Conservation (phyloP, 1,284 basidiomycete genomes). For the Cutaneotrichosporon cyanovorans region DNA sequence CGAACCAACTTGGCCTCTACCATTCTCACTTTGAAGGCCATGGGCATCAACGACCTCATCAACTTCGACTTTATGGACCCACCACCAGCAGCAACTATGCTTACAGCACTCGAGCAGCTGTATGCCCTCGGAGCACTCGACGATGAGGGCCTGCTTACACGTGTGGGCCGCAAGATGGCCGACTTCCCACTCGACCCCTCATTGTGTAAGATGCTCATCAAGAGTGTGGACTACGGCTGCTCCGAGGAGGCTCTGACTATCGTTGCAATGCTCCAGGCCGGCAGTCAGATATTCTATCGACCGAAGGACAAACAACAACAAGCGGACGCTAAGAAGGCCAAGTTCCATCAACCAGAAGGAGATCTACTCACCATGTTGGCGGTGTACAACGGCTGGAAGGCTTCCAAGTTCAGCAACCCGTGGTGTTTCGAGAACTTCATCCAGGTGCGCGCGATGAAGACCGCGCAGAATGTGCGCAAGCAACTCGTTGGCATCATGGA, state of each 20-base stretch:
- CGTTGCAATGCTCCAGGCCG: slow-evolving; percentile 88
- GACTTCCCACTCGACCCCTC: slow-evolving; percentile 98
- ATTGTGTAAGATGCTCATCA: slow-evolving; percentile 95
- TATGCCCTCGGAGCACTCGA: slow-evolving; percentile 94
- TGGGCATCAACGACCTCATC: slow-evolving; percentile 97
- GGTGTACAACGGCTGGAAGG: slow-evolving; percentile 98
- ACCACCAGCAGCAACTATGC: slow-evolving; percentile 89
- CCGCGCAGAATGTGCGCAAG: slow-evolving; percentile 96
- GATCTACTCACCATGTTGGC: slow-evolving; percentile 91
- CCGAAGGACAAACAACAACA: slow-evolving; percentile 99
- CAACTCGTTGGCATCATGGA: slow-evolving; percentile 99
- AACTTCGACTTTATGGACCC: slow-evolving; percentile 99
- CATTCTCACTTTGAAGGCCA: slow-evolving; percentile 92
- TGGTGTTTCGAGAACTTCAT: slow-evolving; percentile 99
- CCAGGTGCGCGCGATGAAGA: slow-evolving; percentile 89
- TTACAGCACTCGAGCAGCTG: slow-evolving; percentile 78
- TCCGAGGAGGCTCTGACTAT: slow-evolving; percentile 96
- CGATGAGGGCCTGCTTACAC: slow-evolving; percentile 89
- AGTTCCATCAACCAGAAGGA: slow-evolving; percentile 69
- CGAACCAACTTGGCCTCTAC: slow-evolving; percentile 87
- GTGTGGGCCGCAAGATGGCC: slow-evolving; percentile 95
- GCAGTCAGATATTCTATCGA: slow-evolving; percentile 93
- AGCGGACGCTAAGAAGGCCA: slow-evolving; percentile 55
- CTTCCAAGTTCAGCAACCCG: slow-evolving; percentile 86
- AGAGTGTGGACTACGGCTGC: slow-evolving; percentile 93